Base-by-base conservation (phyloP, 2,329 filamentous ascomycete genomes). In the Alternaria angustiovoidea region DNA sequence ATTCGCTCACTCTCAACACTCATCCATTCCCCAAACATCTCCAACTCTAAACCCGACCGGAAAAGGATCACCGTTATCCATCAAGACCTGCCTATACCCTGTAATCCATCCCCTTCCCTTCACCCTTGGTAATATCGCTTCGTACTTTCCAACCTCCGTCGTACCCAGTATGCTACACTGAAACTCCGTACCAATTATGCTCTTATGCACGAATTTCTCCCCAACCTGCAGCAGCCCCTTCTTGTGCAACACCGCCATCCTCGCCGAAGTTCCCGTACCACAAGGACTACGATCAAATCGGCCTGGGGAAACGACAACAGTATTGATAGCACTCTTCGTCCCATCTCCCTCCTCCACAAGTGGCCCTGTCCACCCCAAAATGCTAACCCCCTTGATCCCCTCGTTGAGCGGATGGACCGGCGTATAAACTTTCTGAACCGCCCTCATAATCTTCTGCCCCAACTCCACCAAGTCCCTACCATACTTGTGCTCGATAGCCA, bases 71-170 rank as follows among this genome's bases (percentile, higher is more conserved):
- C 74, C 74, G 2, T 79, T 75, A 57, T 83, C 81, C 11, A 84
- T 62, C n/a, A 81, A 71, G 3, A 80, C 70, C 53, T 82, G 77
- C 62, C 81, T 81, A 61, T 78, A 80, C 24, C 80, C 75, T 0
- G 81, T 82, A 47, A 84, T 80, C 82, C 82, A 84, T 2, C 76
- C 81, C 20, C 80, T 69, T 0, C 82, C 81, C 49, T 81, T 79
- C 2, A 84, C 71, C 0, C 74, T 78, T 0, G 82, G 78, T 7
- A 81, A 51, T 12, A 83, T 70, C 3, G 81, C 81, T 24, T 77
- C 68, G 38, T 78, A 79, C 0, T 73, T 43, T 1, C 80, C 81
- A 2, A 83, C 76, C 41, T 70, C 80, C 2, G 78, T 76, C 0
- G 69, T 78, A 0, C 76, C 75, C 12, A 70, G 61, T 53, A 84